Conservation (phyloP, 495 filamentous ascomycete genomes). For the Aspergillus wentii region DNA sequence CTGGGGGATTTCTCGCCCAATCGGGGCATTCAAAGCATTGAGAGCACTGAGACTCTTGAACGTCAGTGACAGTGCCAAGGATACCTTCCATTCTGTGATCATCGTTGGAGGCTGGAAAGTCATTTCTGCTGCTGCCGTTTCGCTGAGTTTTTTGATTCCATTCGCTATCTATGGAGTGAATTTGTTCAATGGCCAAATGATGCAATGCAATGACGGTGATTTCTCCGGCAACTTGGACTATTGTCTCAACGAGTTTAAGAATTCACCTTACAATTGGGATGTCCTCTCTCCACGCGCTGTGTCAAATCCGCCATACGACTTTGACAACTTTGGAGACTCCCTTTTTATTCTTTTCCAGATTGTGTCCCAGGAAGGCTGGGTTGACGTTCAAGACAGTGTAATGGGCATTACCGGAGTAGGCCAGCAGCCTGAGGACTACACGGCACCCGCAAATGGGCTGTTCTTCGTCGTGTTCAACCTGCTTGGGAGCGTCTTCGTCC, state of each 20-base stretch:
- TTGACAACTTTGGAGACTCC: conserved; percentile 88
- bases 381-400: conserved; percentile 78
- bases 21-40: conserved; percentile 98
- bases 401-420: conserved; percentile 77
- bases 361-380: conserved; percentile 98
- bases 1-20: conserved; percentile 76
- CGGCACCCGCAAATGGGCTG: conserved; percentile 76
- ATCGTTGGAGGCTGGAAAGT: conserved; percentile 92
- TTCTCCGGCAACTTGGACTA: conserved; percentile 50
- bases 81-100: conserved; percentile 95
- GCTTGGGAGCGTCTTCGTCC: conserved; percentile 91
- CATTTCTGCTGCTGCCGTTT: conserved; percentile 82
- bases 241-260: conserved; percentile 79
- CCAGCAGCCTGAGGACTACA: conserved; percentile 60
- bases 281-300: conserved; percentile 77
- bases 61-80: conserved; percentile 90
- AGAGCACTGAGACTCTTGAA: conserved; percentile 88
- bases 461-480: conserved; percentile 98
- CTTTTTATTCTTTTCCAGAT: conserved; percentile 98
- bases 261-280: conserved; percentile 73
- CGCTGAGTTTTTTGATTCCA: conserved; percentile 87
- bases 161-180: conserved; percentile 96
- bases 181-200: conserved; percentile 80
- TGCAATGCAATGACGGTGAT: conserved; percentile 69
- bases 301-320: conserved; percentile 80